Conservation (phyloP, 352 stramenopile species). For the Thalassiosira ordinaria region DNA sequence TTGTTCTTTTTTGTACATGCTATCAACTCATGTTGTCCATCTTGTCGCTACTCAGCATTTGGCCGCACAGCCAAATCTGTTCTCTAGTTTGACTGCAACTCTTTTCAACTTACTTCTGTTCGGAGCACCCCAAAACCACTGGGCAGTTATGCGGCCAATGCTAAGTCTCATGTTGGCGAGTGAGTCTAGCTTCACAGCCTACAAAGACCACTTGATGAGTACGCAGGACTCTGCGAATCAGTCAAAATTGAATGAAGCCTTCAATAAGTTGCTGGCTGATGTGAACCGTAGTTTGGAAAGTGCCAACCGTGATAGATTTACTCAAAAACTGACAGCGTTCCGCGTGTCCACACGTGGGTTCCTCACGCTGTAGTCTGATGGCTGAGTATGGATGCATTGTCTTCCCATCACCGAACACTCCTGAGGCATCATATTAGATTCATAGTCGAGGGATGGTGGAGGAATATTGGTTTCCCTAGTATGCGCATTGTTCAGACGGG, state of each 20-base stretch:
- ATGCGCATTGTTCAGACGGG: neutral
- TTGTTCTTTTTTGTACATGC: conserved; percentile 6
- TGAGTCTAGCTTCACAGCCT: conserved; percentile 89
- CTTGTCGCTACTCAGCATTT: conserved; percentile 81
- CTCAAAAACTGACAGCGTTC: conserved; percentile 96
- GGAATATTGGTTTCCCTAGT: neutral
- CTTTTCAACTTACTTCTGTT: conserved; percentile 98
- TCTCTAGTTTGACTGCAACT: conserved; percentile 89
- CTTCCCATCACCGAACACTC: neutral
- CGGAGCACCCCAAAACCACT: conserved; percentile 95
- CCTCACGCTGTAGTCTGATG: conserved; percentile 87
- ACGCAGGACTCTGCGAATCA: conserved; percentile 95
- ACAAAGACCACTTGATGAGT: conserved; percentile 94
- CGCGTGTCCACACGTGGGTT: conserved; percentile 93
- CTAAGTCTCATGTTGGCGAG: conserved; percentile 96
- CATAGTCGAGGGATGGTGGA: neutral
- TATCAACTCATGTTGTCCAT: conserved; percentile 15
- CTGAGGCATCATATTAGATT: conserved; percentile 11
- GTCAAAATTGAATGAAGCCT: conserved; percentile 93
- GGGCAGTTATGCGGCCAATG: conserved; percentile 97
- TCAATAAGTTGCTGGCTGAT: conserved; percentile 94
- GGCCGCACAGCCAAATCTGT: conserved; percentile 92
- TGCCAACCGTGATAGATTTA: conserved; percentile 98
- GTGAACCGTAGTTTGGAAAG: conserved; percentile 95
- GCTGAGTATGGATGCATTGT: neutral